Evolutionary conservation across 805 yeast genomes (phyloP).

Genomic region (Candida chauliodis): DNA sequence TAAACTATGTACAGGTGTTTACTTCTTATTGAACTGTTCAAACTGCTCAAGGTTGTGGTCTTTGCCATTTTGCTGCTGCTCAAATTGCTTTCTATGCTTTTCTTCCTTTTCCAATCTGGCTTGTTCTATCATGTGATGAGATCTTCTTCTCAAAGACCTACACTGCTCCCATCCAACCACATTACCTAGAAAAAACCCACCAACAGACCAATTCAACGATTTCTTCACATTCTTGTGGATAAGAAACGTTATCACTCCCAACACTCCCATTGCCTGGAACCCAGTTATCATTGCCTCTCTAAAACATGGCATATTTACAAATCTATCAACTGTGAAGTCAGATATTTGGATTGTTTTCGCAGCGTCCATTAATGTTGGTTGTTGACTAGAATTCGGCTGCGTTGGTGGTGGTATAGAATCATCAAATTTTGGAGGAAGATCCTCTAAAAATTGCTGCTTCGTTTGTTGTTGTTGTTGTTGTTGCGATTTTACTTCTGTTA

Average conservation of each 20-base stretch:
- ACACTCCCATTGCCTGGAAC: conserved; percentile 65
- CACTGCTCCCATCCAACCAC: conserved; percentile 94
- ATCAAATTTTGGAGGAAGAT: conserved; percentile 50
- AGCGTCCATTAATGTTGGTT: conserved; percentile 30
- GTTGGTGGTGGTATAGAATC: conserved; percentile 19
- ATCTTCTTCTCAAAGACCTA: conserved; percentile 62
- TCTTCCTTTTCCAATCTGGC: conserved; percentile 54
- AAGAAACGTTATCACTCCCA: conserved; percentile 63
- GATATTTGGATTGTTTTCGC: conserved; percentile 38
- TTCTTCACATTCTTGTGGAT: conserved; percentile 59
- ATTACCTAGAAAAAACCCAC: conserved; percentile 76
- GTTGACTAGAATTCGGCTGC: conserved; percentile 5
- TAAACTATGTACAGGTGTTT: conserved; percentile 1
- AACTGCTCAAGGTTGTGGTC: conserved; percentile 27
- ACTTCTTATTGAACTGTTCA: conserved; percentile 18
- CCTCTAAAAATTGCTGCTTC: conserved; percentile 38
- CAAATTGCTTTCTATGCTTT: conserved; percentile 29
- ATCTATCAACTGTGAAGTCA: conserved; percentile 51
- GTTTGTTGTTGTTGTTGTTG: not conserved
- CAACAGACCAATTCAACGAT: conserved; percentile 79
- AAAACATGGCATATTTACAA: conserved; percentile 69
- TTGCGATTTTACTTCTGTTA: conserved; percentile 19
- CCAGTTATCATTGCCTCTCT: conserved; percentile 78
- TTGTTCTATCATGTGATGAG: conserved; percentile 61
- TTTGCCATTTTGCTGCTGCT: conserved; percentile 14